phyloP scores from a whole-genome alignment of 176 grass and related monocot species.

The Melocanna baccifera region DNA sequence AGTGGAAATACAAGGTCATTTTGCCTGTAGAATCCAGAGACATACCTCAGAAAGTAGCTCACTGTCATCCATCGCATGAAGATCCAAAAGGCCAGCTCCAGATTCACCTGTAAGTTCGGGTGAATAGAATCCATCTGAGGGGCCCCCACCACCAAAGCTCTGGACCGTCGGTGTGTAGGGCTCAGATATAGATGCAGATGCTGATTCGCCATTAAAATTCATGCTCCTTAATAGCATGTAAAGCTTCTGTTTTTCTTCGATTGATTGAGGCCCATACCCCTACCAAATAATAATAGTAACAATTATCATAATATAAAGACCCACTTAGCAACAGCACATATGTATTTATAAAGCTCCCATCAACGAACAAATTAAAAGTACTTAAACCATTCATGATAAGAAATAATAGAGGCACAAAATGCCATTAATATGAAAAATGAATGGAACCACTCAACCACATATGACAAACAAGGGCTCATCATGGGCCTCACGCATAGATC shows the following conservation, averaged over 20 bases:
- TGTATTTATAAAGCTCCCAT: not conserved
- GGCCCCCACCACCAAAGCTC: slow-evolving; percentile 42
- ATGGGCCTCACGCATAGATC: not conserved
- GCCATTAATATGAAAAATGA: not conserved
- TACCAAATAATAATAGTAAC: slow-evolving; percentile 37
- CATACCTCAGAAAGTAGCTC: slow-evolving; percentile 93
- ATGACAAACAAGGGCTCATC: not conserved
- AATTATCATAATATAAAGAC: not conserved
- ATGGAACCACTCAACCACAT: not conserved
- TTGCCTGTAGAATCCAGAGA: not conserved
- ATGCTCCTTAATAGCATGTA: slow-evolving; percentile 74
- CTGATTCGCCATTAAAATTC: slow-evolving; percentile 78
- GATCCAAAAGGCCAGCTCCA: slow-evolving; percentile 94
- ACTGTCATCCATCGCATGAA: slow-evolving; percentile 93
- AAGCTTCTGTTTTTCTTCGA: slow-evolving; percentile 90
- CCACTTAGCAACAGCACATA: not conserved
- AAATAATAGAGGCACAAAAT: not conserved
- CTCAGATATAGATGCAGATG: slow-evolving; percentile 47
- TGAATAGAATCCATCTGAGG: slow-evolving; percentile 79
- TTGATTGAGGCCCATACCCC: slow-evolving; percentile 87
- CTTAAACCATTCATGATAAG: not conserved
- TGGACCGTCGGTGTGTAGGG: slow-evolving; percentile 57
- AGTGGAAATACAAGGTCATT: not conserved
- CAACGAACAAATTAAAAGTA: not conserved
- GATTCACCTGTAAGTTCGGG: slow-evolving; percentile 86